Percentiles rank a stretch among this genome's conserved stretches.
Conservation (phyloP, 768 basidiomycete genomes). For the Tylopilus felleus region DNA sequence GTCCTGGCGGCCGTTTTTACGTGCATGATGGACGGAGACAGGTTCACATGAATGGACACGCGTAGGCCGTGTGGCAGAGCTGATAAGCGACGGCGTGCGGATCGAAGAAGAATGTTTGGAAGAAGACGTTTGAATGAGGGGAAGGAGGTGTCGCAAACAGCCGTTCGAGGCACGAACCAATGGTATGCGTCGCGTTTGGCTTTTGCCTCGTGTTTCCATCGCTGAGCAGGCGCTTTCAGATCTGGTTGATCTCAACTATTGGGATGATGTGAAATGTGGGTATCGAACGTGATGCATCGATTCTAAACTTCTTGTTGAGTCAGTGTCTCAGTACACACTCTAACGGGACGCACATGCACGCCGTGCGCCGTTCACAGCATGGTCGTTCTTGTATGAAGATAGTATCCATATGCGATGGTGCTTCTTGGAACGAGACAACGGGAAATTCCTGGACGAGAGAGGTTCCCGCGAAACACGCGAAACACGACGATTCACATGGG, state of each 20-base stretch:
- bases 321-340: not conserved
- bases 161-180: not conserved
- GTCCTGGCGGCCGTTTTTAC: conserved; percentile 18
- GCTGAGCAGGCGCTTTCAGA: conserved; percentile 1
- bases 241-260: conserved; percentile 3
- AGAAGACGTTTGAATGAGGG: not conserved
- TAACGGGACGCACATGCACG: not conserved
- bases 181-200: not conserved
- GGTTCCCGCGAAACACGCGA: conserved; percentile 22
- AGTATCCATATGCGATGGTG: not conserved
- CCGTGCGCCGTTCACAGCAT: not conserved
- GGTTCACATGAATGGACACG: conserved; percentile 23
- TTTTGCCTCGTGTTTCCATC: conserved; percentile 20
- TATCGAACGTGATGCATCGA: conserved; percentile 1
- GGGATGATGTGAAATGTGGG: not conserved
- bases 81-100: conserved; percentile 7
- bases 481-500: conserved; percentile 5
- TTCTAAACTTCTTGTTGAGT: conserved; percentile 1
- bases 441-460: not conserved
- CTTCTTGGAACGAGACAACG: not conserved
- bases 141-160: not conserved
- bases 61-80: conserved; percentile 15
- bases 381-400: not conserved
- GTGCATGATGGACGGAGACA: conserved; percentile 13
- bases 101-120: not conserved